A percentile compares a stretch with the other conserved stretches of the same genome.
These are phyloP conservation scores for Codiaeum variegatum DNA, from an alignment of 441 rosid species.

Conservation along the genomic window DNA sequence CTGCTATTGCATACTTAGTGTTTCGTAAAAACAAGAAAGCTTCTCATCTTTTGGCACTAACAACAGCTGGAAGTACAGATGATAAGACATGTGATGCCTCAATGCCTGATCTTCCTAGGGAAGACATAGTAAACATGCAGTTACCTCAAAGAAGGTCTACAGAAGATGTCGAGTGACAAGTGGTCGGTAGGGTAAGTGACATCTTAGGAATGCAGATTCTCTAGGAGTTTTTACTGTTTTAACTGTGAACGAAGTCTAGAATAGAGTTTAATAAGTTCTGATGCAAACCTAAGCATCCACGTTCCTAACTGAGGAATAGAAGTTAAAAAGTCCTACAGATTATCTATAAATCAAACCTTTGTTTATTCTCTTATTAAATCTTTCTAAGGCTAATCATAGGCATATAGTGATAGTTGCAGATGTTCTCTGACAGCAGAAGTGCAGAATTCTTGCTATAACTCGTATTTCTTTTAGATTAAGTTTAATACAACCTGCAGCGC, in stretches of 20 bases:
- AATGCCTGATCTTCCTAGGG: constrained; percentile 44
- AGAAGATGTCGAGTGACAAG: constrained; percentile 27
- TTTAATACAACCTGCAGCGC: not conserved
- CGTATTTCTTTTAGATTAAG: not conserved
- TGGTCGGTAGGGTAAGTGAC: not conserved
- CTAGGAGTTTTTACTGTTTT: not conserved
- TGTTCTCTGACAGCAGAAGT: not conserved
- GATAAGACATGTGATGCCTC: constrained; percentile 24
- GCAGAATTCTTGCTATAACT: not conserved
- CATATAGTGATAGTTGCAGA: too few species aligned
- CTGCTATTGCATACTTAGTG: constrained; percentile 64
- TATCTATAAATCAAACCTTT: not conserved
- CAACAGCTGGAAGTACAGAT: constrained; percentile 35
- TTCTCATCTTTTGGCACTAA: constrained; percentile 42
- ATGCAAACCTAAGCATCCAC: not conserved
- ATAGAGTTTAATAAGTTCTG: not conserved
- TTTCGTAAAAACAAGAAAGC: constrained; percentile 53
- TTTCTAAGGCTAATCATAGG: too few species aligned
- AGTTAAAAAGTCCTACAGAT: not conserved
- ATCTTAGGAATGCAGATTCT: not conserved
- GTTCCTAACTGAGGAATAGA: not conserved
- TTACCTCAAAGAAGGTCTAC: constrained; percentile 45
- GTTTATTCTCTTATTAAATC: not conserved
- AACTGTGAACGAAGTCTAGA: not conserved
- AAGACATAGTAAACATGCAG: constrained; percentile 68